Conservation (phyloP, 139 green algal species). For the Chlorella sp. region DNA sequence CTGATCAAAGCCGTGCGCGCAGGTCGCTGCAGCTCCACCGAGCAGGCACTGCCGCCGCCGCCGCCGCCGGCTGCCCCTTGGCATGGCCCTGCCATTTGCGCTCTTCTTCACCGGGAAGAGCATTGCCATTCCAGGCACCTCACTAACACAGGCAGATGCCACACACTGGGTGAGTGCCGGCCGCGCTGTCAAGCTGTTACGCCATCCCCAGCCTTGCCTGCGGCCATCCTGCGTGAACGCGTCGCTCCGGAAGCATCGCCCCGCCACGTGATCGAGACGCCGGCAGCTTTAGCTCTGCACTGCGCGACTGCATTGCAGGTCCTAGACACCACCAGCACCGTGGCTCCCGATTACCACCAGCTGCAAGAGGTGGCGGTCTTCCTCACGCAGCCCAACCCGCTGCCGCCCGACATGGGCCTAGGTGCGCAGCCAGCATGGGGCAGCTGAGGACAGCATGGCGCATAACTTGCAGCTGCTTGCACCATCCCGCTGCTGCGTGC, state of each 20-base stretch:
- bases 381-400: constrained; percentile 8
- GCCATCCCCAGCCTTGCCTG: background rate
- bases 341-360: constrained; percentile 31
- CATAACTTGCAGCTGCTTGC: no score
- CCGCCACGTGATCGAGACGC: background rate
- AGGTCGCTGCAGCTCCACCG: no score
- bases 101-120: constrained; percentile 36
- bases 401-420: constrained; percentile 39
- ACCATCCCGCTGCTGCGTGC: no score
- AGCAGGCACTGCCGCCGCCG: background rate
- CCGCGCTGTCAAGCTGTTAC: no score
- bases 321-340: constrained; percentile 15
- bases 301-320: background rate
- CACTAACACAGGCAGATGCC: constrained; percentile 40
- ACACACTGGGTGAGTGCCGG: constrained; percentile 45
- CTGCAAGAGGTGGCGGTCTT: constrained; percentile 42
- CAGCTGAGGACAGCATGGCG: no score
- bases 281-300: background rate
- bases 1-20: no score
- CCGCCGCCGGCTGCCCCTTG: background rate
- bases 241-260: constrained; percentile 11
- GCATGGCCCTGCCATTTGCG: constrained; percentile 32
- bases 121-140: constrained; percentile 8
- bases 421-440: no score
- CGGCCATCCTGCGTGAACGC: background rate